phyloP scores from a whole-genome alignment of 1,284 basidiomycete genomes.

The Vanrija humicola region DNA sequence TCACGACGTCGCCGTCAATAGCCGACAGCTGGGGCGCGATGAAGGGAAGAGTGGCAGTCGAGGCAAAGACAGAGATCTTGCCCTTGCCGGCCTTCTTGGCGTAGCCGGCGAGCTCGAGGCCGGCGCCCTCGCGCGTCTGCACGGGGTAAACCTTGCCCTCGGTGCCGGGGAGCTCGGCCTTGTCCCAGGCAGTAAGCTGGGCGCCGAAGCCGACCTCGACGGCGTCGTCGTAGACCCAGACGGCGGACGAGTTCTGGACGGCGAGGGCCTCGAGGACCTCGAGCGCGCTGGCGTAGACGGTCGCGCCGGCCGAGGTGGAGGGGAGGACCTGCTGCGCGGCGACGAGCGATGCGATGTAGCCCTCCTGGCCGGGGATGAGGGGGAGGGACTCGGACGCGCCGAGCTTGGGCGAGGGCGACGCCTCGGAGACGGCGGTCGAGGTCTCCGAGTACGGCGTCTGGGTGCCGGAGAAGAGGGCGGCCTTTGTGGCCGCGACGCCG shows the following conservation, averaged over 20 bases:
- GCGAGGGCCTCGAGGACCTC: constrained; percentile 44
- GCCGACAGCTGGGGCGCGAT: constrained; percentile 69
- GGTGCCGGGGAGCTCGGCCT: constrained; percentile 13
- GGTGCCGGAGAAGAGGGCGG: constrained; percentile 24
- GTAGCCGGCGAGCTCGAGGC: constrained; percentile 74
- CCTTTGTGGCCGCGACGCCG: constrained; percentile 6
- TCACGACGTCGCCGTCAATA: constrained; percentile 64
- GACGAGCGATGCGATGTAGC: constrained; percentile 34
- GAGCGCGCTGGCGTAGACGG: constrained; percentile 39
- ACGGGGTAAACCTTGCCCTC: constrained; percentile 59
- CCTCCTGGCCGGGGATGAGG: constrained; percentile 23
- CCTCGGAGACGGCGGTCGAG: constrained; percentile 42
- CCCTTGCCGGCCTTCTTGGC: constrained; percentile 48
- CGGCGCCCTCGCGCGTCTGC: constrained; percentile 84
- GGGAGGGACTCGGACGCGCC: constrained; percentile 24
- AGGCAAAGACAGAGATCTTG: constrained; percentile 46
- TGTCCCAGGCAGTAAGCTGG: constrained; percentile 23
- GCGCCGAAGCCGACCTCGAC: constrained; percentile 42
- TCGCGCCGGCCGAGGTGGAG: constrained; percentile 35
- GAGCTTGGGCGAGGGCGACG: constrained; percentile 15
- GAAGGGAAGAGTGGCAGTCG: constrained; percentile 56
- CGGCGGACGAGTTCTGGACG: constrained; percentile 36
- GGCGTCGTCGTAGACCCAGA: constrained; percentile 50
- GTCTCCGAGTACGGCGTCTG: constrained; percentile 39
- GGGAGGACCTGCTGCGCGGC: constrained; percentile 30